phyloP scores from a whole-genome alignment of 345 rosid species.

The Hibiscus syriacus region DNA sequence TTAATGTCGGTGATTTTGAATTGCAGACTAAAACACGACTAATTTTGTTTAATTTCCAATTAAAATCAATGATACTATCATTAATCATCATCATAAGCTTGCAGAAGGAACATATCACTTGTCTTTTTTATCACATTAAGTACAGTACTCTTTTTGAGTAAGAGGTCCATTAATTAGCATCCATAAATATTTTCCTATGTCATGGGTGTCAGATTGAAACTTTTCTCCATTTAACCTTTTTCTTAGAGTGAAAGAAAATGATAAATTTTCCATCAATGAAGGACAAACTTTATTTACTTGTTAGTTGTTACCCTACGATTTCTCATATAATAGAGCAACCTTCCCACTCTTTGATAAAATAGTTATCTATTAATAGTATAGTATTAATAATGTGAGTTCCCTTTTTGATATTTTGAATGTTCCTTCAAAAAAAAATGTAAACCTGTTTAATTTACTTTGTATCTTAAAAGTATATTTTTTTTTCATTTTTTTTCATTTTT shows the following conservation, averaged over 20 bases:
- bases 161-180: neutral
- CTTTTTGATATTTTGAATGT: too few relatives aligned
- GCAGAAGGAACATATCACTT: conserved; percentile 1
- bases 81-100: neutral
- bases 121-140: neutral
- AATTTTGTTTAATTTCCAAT: neutral
- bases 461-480: too few relatives aligned
- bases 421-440: too few relatives aligned
- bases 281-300: neutral
- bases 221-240: neutral
- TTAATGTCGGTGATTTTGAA: neutral
- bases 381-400: too few relatives aligned
- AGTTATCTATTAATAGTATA: too few relatives aligned
- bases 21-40: neutral
- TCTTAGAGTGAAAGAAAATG: neutral
- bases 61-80: neutral
- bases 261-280: neutral
- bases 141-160: neutral
- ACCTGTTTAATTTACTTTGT: too few relatives aligned
- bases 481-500: too few relatives aligned
- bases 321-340: too few relatives aligned
- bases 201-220: neutral
- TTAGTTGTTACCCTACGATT: too few relatives aligned
- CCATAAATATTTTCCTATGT: neutral
- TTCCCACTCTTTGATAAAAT: too few relatives aligned